Base-by-base conservation (phyloP, 2,329 filamentous ascomycete species). In the Tolypocladium sp. region DNA sequence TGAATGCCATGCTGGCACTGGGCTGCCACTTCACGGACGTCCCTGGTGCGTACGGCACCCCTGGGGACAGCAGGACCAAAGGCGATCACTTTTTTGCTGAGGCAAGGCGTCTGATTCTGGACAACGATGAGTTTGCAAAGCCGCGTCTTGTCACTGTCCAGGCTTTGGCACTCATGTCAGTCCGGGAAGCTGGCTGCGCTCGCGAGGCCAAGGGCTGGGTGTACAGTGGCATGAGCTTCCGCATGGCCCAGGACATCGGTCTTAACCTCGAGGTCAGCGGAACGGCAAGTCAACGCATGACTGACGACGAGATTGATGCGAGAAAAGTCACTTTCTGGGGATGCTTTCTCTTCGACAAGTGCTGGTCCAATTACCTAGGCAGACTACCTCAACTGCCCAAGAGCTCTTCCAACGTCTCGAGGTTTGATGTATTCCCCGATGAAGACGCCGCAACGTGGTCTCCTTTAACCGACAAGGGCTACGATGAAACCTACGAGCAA, bases 291-390 rank as follows among this genome's bases (percentile, higher is more conserved):
- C 79, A 82, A 56, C 73, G 78, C 35, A 80, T 93, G 64, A 85
- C 86, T 61, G 91, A 96, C 60, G 83, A 89, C 54, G 93, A 97
- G 71, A 83, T 95, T 44, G 94, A 99, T 74, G 92, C 92, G 3
- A 82, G 94, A 44, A 83, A 90, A 57, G 88, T 97, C 49, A 97
- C 94, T 0, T 97, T 97, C 69, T 97, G 94, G 94, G 94, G 94
- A 8, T 97, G 92, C 71, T 97, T 94, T 73, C 76, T 96, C n/a
- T 96, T 97, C 71, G 94, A 99, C 77, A 97, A 97, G 80, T 96
- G 91, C 72, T 97, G 93, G 92, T 96, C 92, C 56, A 97, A 97
- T 71, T 97, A 97, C 67, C 83, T 97, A 33, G 93, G 94, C 55
- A 88, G 94, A 51, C 80, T 97, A 62, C 93, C 94, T 13, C 93